Evolutionary conservation across 139 green algal genomes (phyloP).

Genomic region (Axilococcus clingmanii): DNA sequence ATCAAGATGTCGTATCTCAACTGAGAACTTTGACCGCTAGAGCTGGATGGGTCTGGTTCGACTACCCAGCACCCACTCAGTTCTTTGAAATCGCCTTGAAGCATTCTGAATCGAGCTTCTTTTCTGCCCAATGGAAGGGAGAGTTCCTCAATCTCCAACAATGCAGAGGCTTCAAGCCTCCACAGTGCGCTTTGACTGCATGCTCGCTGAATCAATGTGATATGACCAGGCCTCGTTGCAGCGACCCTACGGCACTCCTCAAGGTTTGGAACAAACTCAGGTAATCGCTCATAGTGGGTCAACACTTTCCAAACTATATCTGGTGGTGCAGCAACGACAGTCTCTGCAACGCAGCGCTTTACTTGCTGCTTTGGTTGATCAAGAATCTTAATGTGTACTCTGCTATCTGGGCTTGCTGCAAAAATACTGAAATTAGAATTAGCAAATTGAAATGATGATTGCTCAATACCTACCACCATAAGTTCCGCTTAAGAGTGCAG

Average conservation of each 20-base stretch:
- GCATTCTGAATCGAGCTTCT: conserved; percentile 30
- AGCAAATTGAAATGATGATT: no score
- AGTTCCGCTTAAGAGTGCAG: no score
- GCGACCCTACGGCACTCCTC: conserved; percentile 31
- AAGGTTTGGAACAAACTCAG: conserved; percentile 49
- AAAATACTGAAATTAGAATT: conserved; percentile 1
- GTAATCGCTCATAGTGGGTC: conserved; percentile 40
- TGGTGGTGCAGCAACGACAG: conserved; percentile 24
- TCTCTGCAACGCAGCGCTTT: conserved; percentile 30
- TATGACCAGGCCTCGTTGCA: conserved; percentile 4
- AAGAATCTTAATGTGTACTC: not conserved
- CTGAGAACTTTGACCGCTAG: conserved; percentile 17
- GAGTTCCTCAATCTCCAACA: conserved; percentile 38
- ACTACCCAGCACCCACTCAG: conserved; percentile 39
- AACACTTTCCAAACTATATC: conserved; percentile 44
- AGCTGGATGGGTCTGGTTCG: conserved; percentile 20
- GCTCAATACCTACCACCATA: no score
- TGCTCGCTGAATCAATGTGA: conserved; percentile 24
- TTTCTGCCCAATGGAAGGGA: conserved; percentile 7
- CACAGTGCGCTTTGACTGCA: conserved; percentile 36
- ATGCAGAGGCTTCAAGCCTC: conserved; percentile 38
- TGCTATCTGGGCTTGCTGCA: not conserved
- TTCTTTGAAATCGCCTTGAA: conserved; percentile 42
- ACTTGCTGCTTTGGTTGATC: not conserved
- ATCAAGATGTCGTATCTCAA: conserved; percentile 41